phyloP scores from a whole-genome alignment of 768 basidiomycete genomes.

The Serpula lacrymans region DNA sequence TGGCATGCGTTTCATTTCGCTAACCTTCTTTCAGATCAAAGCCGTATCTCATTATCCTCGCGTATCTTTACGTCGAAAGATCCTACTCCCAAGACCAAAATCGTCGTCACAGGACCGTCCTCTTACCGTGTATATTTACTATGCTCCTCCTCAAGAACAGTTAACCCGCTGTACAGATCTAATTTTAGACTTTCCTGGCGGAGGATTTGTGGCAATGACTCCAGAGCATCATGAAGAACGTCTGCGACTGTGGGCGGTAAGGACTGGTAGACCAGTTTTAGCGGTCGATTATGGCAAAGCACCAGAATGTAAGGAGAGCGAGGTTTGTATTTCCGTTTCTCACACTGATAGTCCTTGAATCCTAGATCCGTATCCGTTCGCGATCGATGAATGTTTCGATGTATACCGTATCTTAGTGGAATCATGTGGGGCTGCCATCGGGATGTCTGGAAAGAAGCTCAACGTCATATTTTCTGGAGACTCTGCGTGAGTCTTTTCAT shows the following conservation, averaged over 20 bases:
- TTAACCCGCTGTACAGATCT: constrained; percentile 71
- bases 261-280: constrained; percentile 75
- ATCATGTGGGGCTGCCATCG: constrained; percentile 75
- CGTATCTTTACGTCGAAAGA: constrained; percentile 64
- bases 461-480: constrained; percentile 85
- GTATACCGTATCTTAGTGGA: constrained; percentile 78
- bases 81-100: constrained; percentile 80
- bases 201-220: constrained; percentile 94
- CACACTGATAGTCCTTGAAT: constrained; percentile 3
- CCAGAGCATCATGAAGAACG: constrained; percentile 97
- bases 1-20: constrained; percentile 4
- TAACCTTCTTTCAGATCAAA: constrained; percentile 52
- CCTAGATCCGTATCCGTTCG: constrained; percentile 94
- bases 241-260: constrained; percentile 78
- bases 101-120: constrained; percentile 77
- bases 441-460: constrained; percentile 82
- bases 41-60: constrained; percentile 51
- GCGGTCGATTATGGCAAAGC: constrained; percentile 95
- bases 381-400: constrained; percentile 94
- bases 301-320: constrained; percentile 72
- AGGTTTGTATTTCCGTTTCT: constrained; percentile 7
- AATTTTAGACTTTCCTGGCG: constrained; percentile 91
- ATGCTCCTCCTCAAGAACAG: constrained; percentile 61
- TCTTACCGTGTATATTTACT: constrained; percentile 82
- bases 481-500: constrained; percentile 76